Evolutionary conservation across 2,329 filamentous ascomycete species (phyloP).

Genomic region (Ascosphaera apis): DNA sequence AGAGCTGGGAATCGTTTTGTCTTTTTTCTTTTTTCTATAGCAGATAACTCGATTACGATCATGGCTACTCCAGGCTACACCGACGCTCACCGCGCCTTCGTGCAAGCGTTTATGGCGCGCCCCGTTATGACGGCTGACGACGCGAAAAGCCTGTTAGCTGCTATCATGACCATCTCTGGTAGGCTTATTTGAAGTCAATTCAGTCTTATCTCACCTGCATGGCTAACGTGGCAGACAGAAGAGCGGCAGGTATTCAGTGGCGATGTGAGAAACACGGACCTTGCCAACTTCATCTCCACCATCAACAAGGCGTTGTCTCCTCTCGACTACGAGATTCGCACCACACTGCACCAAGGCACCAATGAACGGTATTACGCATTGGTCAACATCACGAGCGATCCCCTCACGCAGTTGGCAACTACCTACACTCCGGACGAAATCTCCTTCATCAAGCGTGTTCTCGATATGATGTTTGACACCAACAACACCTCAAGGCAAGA

Average conservation of each 20-base stretch:
- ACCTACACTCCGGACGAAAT: slow-evolving; percentile 63
- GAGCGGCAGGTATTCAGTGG: slow-evolving; percentile 27
- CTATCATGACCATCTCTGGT: slow-evolving; percentile 43
- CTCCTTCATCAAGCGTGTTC: slow-evolving; percentile 62
- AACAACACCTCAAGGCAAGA: slow-evolving; percentile 64
- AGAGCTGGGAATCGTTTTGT: too few relatives aligned
- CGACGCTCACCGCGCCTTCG: slow-evolving; percentile 61
- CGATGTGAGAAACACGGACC: slow-evolving; percentile 44
- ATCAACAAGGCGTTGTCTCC: slow-evolving; percentile 50
- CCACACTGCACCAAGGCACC: slow-evolving; percentile 42
- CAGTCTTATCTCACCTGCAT: background rate
- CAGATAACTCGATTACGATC: too few relatives aligned
- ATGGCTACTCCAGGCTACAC: slow-evolving; percentile 20
- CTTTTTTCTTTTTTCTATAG: too few relatives aligned
- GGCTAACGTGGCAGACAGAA: slow-evolving; percentile 13
- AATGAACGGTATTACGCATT: slow-evolving; percentile 51
- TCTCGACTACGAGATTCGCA: slow-evolving; percentile 76
- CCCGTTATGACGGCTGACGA: slow-evolving; percentile 56
- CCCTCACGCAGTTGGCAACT: slow-evolving; percentile 69
- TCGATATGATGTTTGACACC: slow-evolving; percentile 80
- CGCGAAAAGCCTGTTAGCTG: slow-evolving; percentile 49
- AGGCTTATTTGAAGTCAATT: slow-evolving; percentile 2
- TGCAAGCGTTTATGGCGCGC: slow-evolving; percentile 67
- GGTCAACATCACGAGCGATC: slow-evolving; percentile 70
- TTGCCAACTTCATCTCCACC: slow-evolving; percentile 44